phyloP scores from a whole-genome alignment of 2,329 filamentous ascomycete genomes.

The Xylaria sp. region DNA sequence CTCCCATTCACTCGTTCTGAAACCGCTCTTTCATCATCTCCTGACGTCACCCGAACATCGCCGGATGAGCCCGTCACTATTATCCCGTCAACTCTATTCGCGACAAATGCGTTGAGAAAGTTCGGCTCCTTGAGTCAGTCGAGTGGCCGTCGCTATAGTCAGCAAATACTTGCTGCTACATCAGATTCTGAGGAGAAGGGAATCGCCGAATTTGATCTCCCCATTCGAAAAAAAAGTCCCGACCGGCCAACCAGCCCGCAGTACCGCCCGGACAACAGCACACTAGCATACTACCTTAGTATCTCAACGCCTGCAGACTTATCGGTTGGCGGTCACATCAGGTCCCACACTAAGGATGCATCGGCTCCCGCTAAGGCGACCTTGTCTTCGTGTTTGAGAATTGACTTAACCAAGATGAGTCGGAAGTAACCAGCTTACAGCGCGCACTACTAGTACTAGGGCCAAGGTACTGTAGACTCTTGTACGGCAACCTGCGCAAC shows the following conservation, averaged over 20 bases:
- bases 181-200: conserved; percentile 1
- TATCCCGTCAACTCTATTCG: conserved; percentile 18
- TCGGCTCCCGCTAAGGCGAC: conserved; percentile 13
- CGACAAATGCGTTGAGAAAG: conserved; percentile 7
- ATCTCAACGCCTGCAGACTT: conserved; percentile 22
- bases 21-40: conserved; percentile 23
- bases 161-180: background rate
- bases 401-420: conserved; percentile 17
- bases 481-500: conserved; percentile 7
- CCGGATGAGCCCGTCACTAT: conserved; percentile 5
- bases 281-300: background rate
- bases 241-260: background rate
- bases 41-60: conserved; percentile 33
- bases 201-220: conserved; percentile 3
- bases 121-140: conserved; percentile 25
- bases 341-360: conserved; percentile 18
- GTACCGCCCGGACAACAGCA: conserved; percentile 5
- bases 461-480: background rate
- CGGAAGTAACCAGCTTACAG: conserved; percentile 1
- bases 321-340: conserved; percentile 27
- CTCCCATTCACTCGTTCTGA: conserved; percentile 27
- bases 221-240: conserved; percentile 2
- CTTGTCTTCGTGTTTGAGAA: conserved; percentile 29
- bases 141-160: conserved; percentile 11
- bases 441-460: background rate